A percentile compares a stretch with the other conserved stretches of the same genome.
Evolutionary conservation across 2,329 filamentous ascomycete genomes (phyloP).

Genomic region (Venturia nashicola): DNA sequence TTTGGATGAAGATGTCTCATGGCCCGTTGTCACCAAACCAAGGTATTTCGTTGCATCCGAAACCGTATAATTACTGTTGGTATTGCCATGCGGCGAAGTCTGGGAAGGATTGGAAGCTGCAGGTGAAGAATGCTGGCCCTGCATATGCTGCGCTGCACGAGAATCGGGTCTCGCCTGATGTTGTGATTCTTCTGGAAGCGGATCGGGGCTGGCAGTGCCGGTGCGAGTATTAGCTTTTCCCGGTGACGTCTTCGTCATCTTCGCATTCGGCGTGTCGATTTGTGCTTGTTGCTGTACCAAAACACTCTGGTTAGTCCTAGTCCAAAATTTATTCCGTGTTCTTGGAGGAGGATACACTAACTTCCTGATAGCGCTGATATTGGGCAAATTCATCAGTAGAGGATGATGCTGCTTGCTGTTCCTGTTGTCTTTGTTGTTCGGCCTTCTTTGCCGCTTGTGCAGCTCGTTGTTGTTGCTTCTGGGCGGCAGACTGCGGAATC

Average conservation of each 20-base stretch:
- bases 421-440: constrained; percentile 17
- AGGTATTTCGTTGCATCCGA: background rate
- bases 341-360: constrained; percentile 3
- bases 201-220: background rate
- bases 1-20: background rate
- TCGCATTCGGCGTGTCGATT: background rate
- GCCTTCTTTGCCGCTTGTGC: constrained; percentile 21
- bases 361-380: constrained; percentile 8
- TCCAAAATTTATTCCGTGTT: background rate
- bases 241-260: background rate
- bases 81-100: background rate
- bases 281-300: background rate
- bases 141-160: background rate
- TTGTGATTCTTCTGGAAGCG: background rate
- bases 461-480: constrained; percentile 48
- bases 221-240: background rate
- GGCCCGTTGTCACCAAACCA: background rate
- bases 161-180: background rate
- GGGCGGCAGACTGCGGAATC: constrained; percentile 66
- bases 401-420: background rate
- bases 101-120: background rate
- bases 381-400: background rate
- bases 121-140: background rate
- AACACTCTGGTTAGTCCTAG: background rate
- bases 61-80: background rate